Percentiles rank a stretch among this genome's conserved stretches.
These are phyloP conservation scores for Hericium rajendrae DNA, from an alignment of 768 basidiomycete genomes.

Conservation along the genomic window DNA sequence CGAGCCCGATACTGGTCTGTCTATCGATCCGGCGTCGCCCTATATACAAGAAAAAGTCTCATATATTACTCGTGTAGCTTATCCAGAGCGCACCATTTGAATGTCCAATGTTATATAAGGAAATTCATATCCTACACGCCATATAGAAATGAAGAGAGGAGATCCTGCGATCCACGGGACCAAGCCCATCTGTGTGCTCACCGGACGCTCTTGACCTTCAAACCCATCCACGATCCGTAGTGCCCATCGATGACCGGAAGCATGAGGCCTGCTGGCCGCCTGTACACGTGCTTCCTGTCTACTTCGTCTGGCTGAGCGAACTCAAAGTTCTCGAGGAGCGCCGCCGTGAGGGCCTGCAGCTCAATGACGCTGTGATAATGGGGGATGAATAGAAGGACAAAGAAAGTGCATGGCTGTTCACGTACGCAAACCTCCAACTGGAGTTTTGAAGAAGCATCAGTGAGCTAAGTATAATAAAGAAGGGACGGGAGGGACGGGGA, in stretches of 20 bases:
- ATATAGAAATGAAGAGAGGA: no score
- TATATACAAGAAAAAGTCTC: no score
- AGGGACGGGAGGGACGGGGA: not conserved
- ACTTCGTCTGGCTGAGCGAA: slow-evolving; percentile 5
- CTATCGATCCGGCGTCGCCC: no score
- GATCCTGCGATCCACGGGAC: no score
- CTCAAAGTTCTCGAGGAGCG: slow-evolving; percentile 12
- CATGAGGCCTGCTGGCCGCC: slow-evolving; percentile 9
- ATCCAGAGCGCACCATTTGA: no score
- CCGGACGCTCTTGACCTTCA: slow-evolving; percentile 7
- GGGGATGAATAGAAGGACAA: not conserved
- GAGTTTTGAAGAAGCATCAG: not conserved
- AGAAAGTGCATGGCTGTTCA: not conserved
- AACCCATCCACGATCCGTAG: slow-evolving; percentile 9
- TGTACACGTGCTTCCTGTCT: slow-evolving; percentile 10
- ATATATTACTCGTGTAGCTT: no score
- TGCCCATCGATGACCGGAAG: slow-evolving; percentile 5
- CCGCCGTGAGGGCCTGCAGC: slow-evolving; percentile 2
- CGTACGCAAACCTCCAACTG: slow-evolving; percentile 12
- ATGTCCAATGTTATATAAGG: no score
- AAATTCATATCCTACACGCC: no score
- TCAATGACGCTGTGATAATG: slow-evolving; percentile 5
- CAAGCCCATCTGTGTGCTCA: not conserved
- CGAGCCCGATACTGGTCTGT: no score
- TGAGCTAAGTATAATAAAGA: not conserved